Evolutionary conservation across 2,329 filamentous ascomycete species (phyloP).

Genomic region (Cladophialophora immunda): DNA sequence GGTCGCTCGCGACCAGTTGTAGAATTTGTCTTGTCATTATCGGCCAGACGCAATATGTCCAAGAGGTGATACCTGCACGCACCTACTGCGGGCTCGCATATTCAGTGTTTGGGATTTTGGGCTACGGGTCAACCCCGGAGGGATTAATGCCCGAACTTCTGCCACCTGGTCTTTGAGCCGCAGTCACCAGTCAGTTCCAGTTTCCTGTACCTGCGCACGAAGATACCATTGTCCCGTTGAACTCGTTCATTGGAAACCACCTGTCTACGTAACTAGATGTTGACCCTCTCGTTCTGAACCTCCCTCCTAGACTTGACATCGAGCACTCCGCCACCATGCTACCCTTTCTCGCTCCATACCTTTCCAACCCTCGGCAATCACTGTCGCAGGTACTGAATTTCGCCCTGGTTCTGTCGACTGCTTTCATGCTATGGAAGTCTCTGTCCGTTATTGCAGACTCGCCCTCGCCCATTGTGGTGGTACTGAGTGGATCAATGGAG

Average conservation of each 20-base stretch:
- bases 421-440: constrained; percentile 96
- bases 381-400: constrained; percentile 88
- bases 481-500: constrained; percentile 73
- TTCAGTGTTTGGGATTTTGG: neutral
- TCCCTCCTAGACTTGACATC: neutral
- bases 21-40: neutral
- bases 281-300: neutral
- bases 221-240: neutral
- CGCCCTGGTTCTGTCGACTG: constrained; percentile 85
- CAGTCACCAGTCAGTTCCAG: too few relatives aligned
- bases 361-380: constrained; percentile 77
- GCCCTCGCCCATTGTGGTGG: constrained; percentile 73
- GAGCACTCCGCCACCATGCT: constrained; percentile 64
- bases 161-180: constrained; percentile 20
- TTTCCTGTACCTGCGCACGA: neutral
- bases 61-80: neutral
- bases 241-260: neutral
- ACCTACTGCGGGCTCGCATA: neutral
- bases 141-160: neutral
- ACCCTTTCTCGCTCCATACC: constrained; percentile 66
- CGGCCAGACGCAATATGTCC: too few relatives aligned
- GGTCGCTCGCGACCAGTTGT: neutral
- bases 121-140: neutral
- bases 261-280: neutral
- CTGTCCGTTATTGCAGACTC: constrained; percentile 81